Evolutionary conservation across 441 rosid species (phyloP), one percentile per base, ranked within the genome.

Genomic region (Kokia cookei): DNA sequence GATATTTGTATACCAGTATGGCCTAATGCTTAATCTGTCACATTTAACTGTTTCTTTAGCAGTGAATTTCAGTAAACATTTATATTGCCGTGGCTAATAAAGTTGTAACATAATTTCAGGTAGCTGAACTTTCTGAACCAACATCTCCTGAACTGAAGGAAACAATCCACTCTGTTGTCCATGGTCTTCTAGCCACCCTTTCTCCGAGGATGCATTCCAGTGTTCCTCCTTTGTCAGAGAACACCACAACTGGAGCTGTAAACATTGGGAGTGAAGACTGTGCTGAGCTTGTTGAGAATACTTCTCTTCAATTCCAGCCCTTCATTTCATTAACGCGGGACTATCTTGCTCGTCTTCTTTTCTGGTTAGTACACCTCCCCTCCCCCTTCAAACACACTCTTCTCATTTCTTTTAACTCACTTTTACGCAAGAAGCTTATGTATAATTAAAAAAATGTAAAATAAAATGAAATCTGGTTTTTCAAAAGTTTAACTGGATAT

Each of bases 111-210:
- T 76, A 77, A 74, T 29, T 50, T 68, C 88, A 92, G 97, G 97
- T 94, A 51, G 97, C 93, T 69, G 98, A 92, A 84, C 83, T 94
- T 66, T 92, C 98, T 54, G 98, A 94, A 85, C 95, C 97, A 3
- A 85, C 95, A 5, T 84, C 88, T 40, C 82, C 86, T 2, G 97
- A 92, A 72, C 72, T 92, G 60, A 92, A 89, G 83, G 95, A 91
- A 77, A 81, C 87, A 2, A 91, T 92, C 68, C 84, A 84, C 76
- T 91, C 94, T 6, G 95, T 92, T 32, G 90, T 92, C 67, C 97
- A 94, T 72, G 97, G 97, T 74, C 97, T 94, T 75, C 92, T 92
- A 27, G 97, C 98, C 58, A 94, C 97, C 53, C 85, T 94, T 75
- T 94, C 98, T 47, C 94, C 94, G 0, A 90, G 84, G 83, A 87